A percentile compares a stretch with the other conserved stretches of the same genome.
Evolutionary conservation across 495 filamentous ascomycete species (phyloP).

Genomic region (Xylaria curta): DNA sequence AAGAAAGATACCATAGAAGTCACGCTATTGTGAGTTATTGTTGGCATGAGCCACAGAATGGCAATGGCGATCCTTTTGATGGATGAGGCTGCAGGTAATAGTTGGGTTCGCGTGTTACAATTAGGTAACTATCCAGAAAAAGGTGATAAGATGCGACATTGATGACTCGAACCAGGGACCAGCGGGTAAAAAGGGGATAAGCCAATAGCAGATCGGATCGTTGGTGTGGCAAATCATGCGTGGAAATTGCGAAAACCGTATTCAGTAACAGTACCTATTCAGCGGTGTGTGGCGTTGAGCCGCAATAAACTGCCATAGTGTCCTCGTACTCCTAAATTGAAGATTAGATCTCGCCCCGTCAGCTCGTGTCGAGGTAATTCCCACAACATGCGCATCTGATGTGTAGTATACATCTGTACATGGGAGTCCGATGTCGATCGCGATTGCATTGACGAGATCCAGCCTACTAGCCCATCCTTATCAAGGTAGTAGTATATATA

Average conservation of each 20-base stretch:
- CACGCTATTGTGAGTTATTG: neutral
- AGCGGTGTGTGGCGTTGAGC: constrained; percentile 22
- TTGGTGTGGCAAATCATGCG: constrained; percentile 1
- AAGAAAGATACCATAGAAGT: neutral
- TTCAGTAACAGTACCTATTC: neutral
- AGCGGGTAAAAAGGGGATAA: constrained; percentile 9
- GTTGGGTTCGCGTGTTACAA: constrained; percentile 6
- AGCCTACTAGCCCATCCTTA: neutral
- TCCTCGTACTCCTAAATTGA: constrained; percentile 24
- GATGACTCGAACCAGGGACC: constrained; percentile 14
- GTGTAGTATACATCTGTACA: no score
- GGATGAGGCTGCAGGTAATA: constrained; percentile 11
- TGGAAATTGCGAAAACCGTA: constrained; percentile 11
- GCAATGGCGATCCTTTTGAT: neutral
- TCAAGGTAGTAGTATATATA: constrained; percentile 16
- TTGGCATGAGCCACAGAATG: neutral
- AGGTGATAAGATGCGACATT: constrained; percentile 17
- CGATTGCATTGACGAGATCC: constrained; percentile 20
- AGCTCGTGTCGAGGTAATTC: constrained; percentile 7
- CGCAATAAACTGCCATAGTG: constrained; percentile 8
- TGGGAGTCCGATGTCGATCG: constrained; percentile 13
- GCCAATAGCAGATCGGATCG: neutral
- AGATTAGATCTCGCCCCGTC: constrained; percentile 16
- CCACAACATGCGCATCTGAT: neutral
- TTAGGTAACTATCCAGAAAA: constrained; percentile 14